Conservation (phyloP, 345 rosid species). For the Boechera stricta region DNA sequence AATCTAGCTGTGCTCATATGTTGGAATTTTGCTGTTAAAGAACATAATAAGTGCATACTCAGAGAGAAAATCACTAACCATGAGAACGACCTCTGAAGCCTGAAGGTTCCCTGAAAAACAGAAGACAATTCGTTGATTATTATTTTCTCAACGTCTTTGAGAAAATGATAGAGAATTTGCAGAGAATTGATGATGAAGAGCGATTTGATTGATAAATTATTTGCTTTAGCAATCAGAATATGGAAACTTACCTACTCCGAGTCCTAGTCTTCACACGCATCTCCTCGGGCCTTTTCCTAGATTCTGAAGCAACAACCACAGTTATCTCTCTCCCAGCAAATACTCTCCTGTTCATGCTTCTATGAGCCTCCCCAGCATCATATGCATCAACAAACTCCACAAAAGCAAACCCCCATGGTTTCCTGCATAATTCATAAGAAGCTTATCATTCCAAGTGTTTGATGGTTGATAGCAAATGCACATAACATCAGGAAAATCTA, state of each 20-base stretch:
- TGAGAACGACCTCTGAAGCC: constrained; percentile 66
- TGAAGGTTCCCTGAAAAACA: constrained; percentile 65
- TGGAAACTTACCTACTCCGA: constrained; percentile 51
- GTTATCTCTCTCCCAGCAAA: constrained; percentile 92
- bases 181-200: background rate
- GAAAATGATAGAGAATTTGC: background rate
- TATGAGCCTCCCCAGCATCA: constrained; percentile 90
- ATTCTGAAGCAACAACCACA: constrained; percentile 87
- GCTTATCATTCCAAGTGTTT: constrained; percentile 32
- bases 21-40: background rate
- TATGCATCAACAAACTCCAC: constrained; percentile 92
- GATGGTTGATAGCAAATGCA: constrained; percentile 33
- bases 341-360: constrained; percentile 80
- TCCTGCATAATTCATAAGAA: constrained; percentile 51
- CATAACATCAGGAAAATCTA: constrained; percentile 8
- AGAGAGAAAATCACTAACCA: constrained; percentile 54
- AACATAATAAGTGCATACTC: background rate
- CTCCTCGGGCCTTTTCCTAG: constrained; percentile 97
- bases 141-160: background rate
- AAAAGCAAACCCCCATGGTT: constrained; percentile 98
- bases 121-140: constrained; percentile 12
- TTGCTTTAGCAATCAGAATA: constrained; percentile 3
- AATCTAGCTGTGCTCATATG: background rate
- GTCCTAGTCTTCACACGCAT: constrained; percentile 83
- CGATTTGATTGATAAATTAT: background rate